Base-by-base conservation (phyloP, 495 filamentous ascomycete species). In the Trichoderma orchidacearum region DNA sequence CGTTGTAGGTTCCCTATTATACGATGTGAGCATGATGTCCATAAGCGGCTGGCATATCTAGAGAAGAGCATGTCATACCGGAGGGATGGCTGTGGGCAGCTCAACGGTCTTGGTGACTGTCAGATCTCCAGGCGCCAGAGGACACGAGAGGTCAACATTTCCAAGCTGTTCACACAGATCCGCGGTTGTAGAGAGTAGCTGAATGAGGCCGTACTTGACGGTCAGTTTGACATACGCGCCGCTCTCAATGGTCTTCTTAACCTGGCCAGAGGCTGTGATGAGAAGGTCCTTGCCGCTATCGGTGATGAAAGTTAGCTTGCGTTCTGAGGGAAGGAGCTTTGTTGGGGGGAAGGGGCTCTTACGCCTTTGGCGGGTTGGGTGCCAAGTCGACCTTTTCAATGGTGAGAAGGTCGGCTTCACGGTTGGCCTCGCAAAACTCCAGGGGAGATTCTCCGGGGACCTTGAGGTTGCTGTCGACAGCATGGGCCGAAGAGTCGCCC, bases 191-290 rank as follows among this genome's bases (percentile, higher is more conserved):
- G 80, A 85, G 69, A 99, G 80, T 56, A 99, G 76, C 51, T 83
- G 87, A 66, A 99, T 96, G 62, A 95, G 73, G 60, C 89, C 93
- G 68, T 92, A 99, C 70, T 95, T 96, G 72, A 97, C 91, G 56
- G 83, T 77, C 30, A 99, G 67, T 29, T 84, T 75, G 31, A 96
- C 83, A 57, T 83, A 84, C 36, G 94, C 86, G 53, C 88, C 91
- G 34, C 87, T 66, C n/a, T 79, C 76, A 57, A 99, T 76, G 12
- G 68, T 62, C 57, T 92, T 68, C 56, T 71, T 76, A 48, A 99
- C 74, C 15, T 68, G 83, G 57, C 94, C 93, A 25, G 67, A 72
- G 15, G 92, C 93, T 50, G 79, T 75, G 72, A 99, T 94, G 17
- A 71, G 77, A 59, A 99, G 84, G n/a, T 76, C 77, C 51, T 81